A percentile compares a stretch with the other conserved stretches of the same genome.
Conservation (phyloP, 75 land plant species). For the Isoetes taiwanensis region DNA sequence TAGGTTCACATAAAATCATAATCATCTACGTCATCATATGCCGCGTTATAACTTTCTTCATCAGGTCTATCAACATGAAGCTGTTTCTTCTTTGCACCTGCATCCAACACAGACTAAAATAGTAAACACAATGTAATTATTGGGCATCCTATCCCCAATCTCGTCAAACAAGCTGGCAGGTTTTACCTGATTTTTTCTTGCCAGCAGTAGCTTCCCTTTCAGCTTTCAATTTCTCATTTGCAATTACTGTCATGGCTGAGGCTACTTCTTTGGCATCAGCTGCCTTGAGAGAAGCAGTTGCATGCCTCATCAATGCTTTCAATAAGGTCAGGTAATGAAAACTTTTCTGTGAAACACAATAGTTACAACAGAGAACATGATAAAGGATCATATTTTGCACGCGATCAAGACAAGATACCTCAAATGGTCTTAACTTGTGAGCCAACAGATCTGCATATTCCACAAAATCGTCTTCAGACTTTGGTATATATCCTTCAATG, state of each 20-base stretch:
- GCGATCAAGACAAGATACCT: slow-evolving; percentile 31
- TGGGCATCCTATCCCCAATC: no score
- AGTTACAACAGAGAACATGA: no score
- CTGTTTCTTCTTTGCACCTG: slow-evolving; percentile 46
- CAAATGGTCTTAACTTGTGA: slow-evolving; percentile 66
- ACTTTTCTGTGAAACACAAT: slow-evolving; percentile 56
- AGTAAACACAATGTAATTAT: no score
- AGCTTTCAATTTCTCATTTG: slow-evolving; percentile 89
- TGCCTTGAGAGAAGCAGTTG: slow-evolving; percentile 66
- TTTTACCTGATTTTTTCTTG: slow-evolving; percentile 73
- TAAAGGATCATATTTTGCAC: no score
- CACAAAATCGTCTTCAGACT: slow-evolving; percentile 77
- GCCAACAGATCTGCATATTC: slow-evolving; percentile 92
- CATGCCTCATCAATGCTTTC: slow-evolving; percentile 72
- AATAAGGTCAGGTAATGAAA: slow-evolving; percentile 77
- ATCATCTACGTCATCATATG: slow-evolving; percentile 45
- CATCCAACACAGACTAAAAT: background rate
- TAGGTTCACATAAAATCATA: slow-evolving; percentile 56
- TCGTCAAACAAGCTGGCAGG: no score
- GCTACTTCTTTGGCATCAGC: slow-evolving; percentile 86
- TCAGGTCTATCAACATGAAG: slow-evolving; percentile 52
- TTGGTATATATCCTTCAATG: slow-evolving; percentile 79
- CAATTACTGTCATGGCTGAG: slow-evolving; percentile 72
- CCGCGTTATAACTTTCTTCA: slow-evolving; percentile 34
- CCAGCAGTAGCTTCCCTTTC: slow-evolving; percentile 84